Evolutionary conservation across 805 yeast genomes (phyloP).

Genomic region (Suhomyces sp.): DNA sequence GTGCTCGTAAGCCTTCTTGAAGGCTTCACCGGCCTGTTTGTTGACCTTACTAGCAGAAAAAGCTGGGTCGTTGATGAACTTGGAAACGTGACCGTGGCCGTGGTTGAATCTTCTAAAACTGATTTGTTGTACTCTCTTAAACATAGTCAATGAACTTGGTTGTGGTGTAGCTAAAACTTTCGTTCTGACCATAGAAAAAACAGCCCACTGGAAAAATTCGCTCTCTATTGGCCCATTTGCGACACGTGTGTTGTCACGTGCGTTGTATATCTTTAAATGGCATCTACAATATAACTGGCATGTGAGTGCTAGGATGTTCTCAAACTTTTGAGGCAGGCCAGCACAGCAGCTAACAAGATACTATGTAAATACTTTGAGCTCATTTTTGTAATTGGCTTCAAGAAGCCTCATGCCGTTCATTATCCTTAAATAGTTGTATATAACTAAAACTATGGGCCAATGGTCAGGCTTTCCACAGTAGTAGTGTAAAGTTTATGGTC

Average conservation of each 20-base stretch:
- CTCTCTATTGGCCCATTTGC: constrained; percentile 4
- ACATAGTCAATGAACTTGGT: constrained; percentile 22
- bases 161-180: constrained; percentile 1
- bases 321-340: background rate
- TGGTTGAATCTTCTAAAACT: constrained; percentile 41
- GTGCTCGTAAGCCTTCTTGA: constrained; percentile 57
- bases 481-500: background rate
- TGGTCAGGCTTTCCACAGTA: background rate
- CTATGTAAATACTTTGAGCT: no score
- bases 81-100: constrained; percentile 43
- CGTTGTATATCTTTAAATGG: background rate
- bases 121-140: constrained; percentile 35
- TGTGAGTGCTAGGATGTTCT: no score
- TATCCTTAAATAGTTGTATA: background rate
- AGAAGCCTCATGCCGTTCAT: background rate
- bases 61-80: constrained; percentile 39
- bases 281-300: background rate
- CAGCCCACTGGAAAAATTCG: constrained; percentile 5
- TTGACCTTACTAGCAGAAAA: constrained; percentile 37
- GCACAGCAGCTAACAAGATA: no score
- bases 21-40: constrained; percentile 69
- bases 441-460: background rate
- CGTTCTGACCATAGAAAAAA: background rate
- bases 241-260: background rate
- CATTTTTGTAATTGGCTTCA: background rate